Percentiles rank a stretch among this genome's conserved stretches.
These are phyloP conservation scores for Microbotryum violaceum DNA, from an alignment of 1,284 basidiomycete genomes.

Conservation along the genomic window DNA sequence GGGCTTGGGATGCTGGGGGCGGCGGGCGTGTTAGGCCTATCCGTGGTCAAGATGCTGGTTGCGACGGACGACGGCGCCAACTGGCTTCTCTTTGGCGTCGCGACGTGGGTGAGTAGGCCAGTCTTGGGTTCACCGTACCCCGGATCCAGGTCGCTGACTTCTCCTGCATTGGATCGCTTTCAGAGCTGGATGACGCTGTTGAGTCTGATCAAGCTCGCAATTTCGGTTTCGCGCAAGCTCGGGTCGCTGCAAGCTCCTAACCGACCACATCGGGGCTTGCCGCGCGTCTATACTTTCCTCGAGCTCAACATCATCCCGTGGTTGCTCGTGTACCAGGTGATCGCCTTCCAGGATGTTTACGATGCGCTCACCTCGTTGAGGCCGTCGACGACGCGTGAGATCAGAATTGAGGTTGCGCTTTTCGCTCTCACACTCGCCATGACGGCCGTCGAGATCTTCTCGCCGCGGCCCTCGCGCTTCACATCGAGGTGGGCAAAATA, in stretches of 20 bases:
- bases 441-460: slow-evolving; percentile 40
- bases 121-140: neutral
- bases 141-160: too few species aligned
- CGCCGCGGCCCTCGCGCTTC: slow-evolving; percentile 35
- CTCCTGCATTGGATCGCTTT: too few species aligned
- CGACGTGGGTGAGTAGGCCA: slow-evolving; percentile 21
- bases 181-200: slow-evolving; percentile 23
- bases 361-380: slow-evolving; percentile 36
- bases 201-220: slow-evolving; percentile 22
- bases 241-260: slow-evolving; percentile 21
- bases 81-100: slow-evolving; percentile 2
- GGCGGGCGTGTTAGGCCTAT: neutral
- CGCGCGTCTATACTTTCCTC: slow-evolving; percentile 28
- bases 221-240: slow-evolving; percentile 18
- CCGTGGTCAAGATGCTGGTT: slow-evolving; percentile 1
- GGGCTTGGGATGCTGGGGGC: neutral
- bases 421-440: slow-evolving; percentile 37
- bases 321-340: slow-evolving; percentile 38
- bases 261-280: slow-evolving; percentile 23
- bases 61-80: neutral
- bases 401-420: slow-evolving; percentile 31
- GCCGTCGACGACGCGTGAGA: slow-evolving; percentile 30
- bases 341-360: slow-evolving; percentile 39
- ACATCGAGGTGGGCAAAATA: slow-evolving; percentile 14
- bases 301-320: slow-evolving; percentile 36